These are phyloP conservation scores for Penicillium odoratum DNA, from an alignment of 495 filamentous ascomycete species.

Conservation along the genomic window DNA sequence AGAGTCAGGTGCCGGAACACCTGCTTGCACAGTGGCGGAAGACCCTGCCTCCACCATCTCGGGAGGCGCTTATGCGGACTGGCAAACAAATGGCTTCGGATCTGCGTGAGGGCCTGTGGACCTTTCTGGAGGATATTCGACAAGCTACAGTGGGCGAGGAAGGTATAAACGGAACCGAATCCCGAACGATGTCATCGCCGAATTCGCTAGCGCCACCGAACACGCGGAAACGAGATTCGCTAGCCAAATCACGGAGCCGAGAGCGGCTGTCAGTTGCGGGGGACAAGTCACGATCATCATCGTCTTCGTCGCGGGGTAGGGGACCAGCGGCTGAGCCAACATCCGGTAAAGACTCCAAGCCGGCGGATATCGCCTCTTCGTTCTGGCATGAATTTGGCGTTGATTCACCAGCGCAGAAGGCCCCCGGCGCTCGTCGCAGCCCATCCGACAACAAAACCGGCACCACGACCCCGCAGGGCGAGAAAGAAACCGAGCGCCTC, in stretches of 20 bases:
- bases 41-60: conserved; percentile 46
- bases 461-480: conserved; percentile 32
- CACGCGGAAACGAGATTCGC: conserved; percentile 35
- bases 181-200: conserved; percentile 35
- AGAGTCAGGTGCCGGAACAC: conserved; percentile 33
- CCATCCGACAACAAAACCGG: conserved; percentile 22
- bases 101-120: conserved; percentile 89
- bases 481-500: conserved; percentile 35
- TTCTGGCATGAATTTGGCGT: conserved; percentile 58
- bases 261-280: conserved; percentile 42
- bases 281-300: conserved; percentile 36
- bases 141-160: conserved; percentile 96
- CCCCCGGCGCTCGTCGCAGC: conserved; percentile 35
- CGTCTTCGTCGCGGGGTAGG: conserved; percentile 36
- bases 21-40: conserved; percentile 41
- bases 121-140: conserved; percentile 90
- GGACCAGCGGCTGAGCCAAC: conserved; percentile 34
- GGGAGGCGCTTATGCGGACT: conserved; percentile 61
- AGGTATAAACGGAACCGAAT: conserved; percentile 61
- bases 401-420: conserved; percentile 52
- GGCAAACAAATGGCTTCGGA: conserved; percentile 89
- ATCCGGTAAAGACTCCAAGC: conserved; percentile 51
- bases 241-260: conserved; percentile 37
- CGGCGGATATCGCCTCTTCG: conserved; percentile 45
- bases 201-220: conserved; percentile 23